Conservation (phyloP, 208 protist species). For the Wallacemonas collosoma region DNA sequence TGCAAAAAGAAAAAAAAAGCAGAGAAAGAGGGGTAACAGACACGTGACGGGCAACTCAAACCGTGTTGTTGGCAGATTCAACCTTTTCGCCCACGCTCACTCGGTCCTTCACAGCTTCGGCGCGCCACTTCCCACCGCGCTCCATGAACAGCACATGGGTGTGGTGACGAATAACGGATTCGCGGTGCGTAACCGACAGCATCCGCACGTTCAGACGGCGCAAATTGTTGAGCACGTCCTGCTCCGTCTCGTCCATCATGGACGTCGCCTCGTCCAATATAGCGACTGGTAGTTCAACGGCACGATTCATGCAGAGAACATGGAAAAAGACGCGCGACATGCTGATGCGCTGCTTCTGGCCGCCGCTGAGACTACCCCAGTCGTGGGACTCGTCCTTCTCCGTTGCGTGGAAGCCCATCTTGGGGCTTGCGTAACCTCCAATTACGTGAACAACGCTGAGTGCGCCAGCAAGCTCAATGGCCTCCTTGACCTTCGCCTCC, state of each 20-base stretch:
- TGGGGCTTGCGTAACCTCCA: slow-evolving; percentile 66
- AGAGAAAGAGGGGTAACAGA: neutral
- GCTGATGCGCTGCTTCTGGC: slow-evolving; percentile 87
- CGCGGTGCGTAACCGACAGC: slow-evolving; percentile 85
- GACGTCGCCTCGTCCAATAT: slow-evolving; percentile 88
- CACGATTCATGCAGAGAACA: slow-evolving; percentile 63
- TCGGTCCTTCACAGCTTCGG: slow-evolving; percentile 47
- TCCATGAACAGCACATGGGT: slow-evolving; percentile 62
- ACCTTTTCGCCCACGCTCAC: slow-evolving; percentile 47
- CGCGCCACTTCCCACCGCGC: slow-evolving; percentile 50
- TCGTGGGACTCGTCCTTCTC: slow-evolving; percentile 69
- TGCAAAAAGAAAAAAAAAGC: slow-evolving; percentile 6
- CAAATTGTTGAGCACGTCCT: slow-evolving; percentile 81
- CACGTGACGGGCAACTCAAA: slow-evolving; percentile 11
- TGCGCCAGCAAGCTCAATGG: slow-evolving; percentile 69
- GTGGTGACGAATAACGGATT: slow-evolving; percentile 81
- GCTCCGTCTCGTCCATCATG: slow-evolving; percentile 90
- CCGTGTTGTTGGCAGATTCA: slow-evolving; percentile 27
- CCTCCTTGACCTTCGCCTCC: slow-evolving; percentile 40
- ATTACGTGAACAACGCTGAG: slow-evolving; percentile 75
- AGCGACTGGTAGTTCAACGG: slow-evolving; percentile 52
- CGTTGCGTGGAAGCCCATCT: slow-evolving; percentile 52
- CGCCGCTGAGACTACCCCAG: slow-evolving; percentile 86
- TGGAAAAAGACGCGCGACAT: slow-evolving; percentile 89
- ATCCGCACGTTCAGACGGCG: slow-evolving; percentile 73